Evolutionary conservation across 140 eudicot genomes (phyloP).

Genomic region (Bidens hawaiensis): DNA sequence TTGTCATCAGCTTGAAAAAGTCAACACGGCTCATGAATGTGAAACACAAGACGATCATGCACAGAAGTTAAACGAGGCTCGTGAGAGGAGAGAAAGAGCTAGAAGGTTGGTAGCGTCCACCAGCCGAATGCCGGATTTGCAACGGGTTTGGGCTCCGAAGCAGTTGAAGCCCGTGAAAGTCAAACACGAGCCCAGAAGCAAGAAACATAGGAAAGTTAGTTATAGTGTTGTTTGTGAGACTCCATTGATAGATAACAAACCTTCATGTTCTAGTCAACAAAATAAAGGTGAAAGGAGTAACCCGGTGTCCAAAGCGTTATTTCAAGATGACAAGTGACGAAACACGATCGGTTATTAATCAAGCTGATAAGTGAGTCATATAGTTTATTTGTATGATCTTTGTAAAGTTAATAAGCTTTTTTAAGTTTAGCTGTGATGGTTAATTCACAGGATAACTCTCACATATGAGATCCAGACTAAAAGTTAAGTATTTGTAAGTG

Average conservation of each 20-base stretch:
- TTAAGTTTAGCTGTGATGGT: neutral
- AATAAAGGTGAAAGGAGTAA: slow-evolving; percentile 17
- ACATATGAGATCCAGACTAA: neutral
- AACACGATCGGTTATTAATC: neutral
- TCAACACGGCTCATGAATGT: slow-evolving; percentile 15
- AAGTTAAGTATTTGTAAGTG: neutral
- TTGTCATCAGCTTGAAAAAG: slow-evolving; percentile 16
- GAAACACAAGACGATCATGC: slow-evolving; percentile 34
- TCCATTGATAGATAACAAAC: slow-evolving; percentile 46
- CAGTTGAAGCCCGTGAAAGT: slow-evolving; percentile 32
- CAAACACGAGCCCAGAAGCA: slow-evolving; percentile 38
- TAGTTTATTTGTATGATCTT: neutral
- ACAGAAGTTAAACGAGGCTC: slow-evolving; percentile 59
- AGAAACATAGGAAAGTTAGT: slow-evolving; percentile 30
- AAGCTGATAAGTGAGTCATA: neutral
- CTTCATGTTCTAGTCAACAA: slow-evolving; percentile 18
- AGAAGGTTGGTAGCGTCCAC: slow-evolving; percentile 59
- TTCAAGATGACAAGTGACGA: neutral
- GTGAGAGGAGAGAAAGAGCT: slow-evolving; percentile 72
- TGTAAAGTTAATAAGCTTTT: neutral
- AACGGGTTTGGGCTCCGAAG: slow-evolving; percentile 21
- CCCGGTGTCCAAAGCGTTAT: slow-evolving; percentile 27
- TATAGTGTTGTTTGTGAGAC: slow-evolving; percentile 80
- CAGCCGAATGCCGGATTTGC: slow-evolving; percentile 17
- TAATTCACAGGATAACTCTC: neutral